These are phyloP conservation scores for Blastobotrys terrestris DNA, from an alignment of 805 yeast species.

Conservation along the genomic window DNA sequence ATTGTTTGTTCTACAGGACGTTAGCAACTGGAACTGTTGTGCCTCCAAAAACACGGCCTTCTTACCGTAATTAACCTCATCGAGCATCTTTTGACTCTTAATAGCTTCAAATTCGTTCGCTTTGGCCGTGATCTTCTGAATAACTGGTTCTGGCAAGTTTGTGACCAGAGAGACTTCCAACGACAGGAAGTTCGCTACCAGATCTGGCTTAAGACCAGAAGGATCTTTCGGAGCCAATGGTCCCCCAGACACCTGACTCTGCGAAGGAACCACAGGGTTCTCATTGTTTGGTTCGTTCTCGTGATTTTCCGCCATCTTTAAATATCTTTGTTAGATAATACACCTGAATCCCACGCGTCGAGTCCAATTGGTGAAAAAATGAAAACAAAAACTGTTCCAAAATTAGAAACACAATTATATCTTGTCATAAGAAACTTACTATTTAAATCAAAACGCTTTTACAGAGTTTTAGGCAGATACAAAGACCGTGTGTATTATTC, in stretches of 20 bases:
- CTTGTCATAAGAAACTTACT: not conserved
- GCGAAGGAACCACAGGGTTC: not conserved
- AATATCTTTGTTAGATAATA: not conserved
- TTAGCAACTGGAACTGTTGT: not conserved
- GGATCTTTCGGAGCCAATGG: constrained; percentile 5
- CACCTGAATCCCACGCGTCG: not conserved
- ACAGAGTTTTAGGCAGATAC: not conserved
- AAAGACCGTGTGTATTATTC: not conserved
- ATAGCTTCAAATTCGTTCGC: constrained; percentile 23
- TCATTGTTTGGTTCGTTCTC: not conserved
- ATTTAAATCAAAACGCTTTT: not conserved
- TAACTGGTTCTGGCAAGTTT: constrained; percentile 14
- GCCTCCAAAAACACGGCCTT: too few relatives aligned
- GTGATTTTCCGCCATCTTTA: not conserved
- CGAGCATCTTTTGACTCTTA: constrained; percentile 22
- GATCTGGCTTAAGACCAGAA: constrained; percentile 4
- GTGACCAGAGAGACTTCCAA: constrained; percentile 14
- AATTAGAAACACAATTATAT: not conserved
- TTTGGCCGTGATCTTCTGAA: constrained; percentile 14
- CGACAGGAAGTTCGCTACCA: constrained; percentile 15
- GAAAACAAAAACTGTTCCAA: not conserved
- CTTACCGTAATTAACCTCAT: constrained; percentile 22
- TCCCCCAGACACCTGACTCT: not conserved
- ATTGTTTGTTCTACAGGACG: constrained; percentile 12
- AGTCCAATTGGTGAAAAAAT: not conserved